A percentile compares a stretch with the other conserved stretches of the same genome.
Evolutionary conservation across 1,284 basidiomycete genomes (phyloP).

Genomic region (Cryptococcus jaspeensis): DNA sequence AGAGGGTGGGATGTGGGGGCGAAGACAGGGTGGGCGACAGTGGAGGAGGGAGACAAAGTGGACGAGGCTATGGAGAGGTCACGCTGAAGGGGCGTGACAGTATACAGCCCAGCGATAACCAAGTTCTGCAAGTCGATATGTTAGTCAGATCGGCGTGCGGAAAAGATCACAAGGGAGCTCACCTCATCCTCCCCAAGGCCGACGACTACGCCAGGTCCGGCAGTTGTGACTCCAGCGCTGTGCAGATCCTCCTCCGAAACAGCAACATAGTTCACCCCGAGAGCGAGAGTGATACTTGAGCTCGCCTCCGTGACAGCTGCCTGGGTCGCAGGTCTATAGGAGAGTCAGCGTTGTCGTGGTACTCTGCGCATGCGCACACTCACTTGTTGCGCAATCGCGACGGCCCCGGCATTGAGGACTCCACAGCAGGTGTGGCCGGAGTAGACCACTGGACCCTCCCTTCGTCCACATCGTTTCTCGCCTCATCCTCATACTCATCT

Average conservation of each 20-base stretch:
- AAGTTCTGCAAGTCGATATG: constrained; percentile 4
- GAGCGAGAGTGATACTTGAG: constrained; percentile 25
- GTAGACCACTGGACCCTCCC: constrained; percentile 26
- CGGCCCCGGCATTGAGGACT: constrained; percentile 8
- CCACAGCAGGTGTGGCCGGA: constrained; percentile 10
- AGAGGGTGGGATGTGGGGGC: constrained; percentile 59
- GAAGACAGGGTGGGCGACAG: constrained; percentile 37
- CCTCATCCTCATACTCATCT: constrained; percentile 4
- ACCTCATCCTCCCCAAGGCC: constrained; percentile 40
- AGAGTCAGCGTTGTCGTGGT: constrained; percentile 1
- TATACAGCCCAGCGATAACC: constrained; percentile 34
- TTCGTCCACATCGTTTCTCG: constrained; percentile 18
- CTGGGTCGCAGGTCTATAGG: neutral
- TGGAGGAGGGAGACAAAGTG: constrained; percentile 53
- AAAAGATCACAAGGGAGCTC: constrained; percentile 7
- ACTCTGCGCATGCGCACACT: neutral
- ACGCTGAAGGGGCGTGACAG: constrained; percentile 36
- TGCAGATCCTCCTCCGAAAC: constrained; percentile 15
- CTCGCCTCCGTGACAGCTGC: constrained; percentile 3
- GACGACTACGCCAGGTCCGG: constrained; percentile 34
- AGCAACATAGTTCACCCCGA: constrained; percentile 26
- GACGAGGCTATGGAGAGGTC: constrained; percentile 39
- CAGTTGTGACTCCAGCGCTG: constrained; percentile 16
- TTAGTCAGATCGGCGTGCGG: too few species aligned
- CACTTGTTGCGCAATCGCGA: constrained; percentile 4